A percentile compares a stretch with the other conserved stretches of the same genome.
Evolutionary conservation across 2,329 filamentous ascomycete genomes (phyloP).

Genomic region (Lecanicillium sp.): DNA sequence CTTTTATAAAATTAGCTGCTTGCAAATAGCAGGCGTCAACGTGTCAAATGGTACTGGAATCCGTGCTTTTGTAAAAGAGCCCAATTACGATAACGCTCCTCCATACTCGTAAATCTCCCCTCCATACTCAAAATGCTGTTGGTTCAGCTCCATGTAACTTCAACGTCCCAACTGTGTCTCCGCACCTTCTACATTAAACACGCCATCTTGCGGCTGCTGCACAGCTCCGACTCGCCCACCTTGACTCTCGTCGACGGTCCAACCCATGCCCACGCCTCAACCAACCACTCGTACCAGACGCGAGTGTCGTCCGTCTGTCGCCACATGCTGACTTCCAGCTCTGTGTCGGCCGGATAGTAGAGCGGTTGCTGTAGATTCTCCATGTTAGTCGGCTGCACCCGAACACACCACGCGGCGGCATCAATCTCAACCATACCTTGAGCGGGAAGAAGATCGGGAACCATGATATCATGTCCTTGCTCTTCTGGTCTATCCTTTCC

Average conservation of each 20-base stretch:
- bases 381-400: background rate
- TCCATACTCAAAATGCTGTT: background rate
- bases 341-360: constrained; percentile 74
- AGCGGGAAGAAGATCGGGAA: constrained; percentile 98
- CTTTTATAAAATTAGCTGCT: too few species aligned
- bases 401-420: constrained; percentile 6
- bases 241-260: constrained; percentile 55
- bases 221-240: constrained; percentile 57
- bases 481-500: constrained; percentile 85
- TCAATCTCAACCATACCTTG: too few species aligned
- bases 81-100: too few species aligned
- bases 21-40: too few species aligned
- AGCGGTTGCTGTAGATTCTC: constrained; percentile 62
- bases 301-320: constrained; percentile 89
- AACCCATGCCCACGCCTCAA: constrained; percentile 71
- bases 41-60: too few species aligned
- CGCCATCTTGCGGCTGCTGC: constrained; percentile 61
- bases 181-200: constrained; percentile 54
- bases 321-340: constrained; percentile 91
- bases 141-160: too few species aligned
- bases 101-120: too few species aligned
- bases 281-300: constrained; percentile 98
- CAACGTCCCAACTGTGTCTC: too few species aligned
- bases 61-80: too few species aligned
- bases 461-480: constrained; percentile 98